These are phyloP conservation scores for Bondarzewia mesenterica DNA, from an alignment of 1,284 basidiomycete species.

Conservation along the genomic window DNA sequence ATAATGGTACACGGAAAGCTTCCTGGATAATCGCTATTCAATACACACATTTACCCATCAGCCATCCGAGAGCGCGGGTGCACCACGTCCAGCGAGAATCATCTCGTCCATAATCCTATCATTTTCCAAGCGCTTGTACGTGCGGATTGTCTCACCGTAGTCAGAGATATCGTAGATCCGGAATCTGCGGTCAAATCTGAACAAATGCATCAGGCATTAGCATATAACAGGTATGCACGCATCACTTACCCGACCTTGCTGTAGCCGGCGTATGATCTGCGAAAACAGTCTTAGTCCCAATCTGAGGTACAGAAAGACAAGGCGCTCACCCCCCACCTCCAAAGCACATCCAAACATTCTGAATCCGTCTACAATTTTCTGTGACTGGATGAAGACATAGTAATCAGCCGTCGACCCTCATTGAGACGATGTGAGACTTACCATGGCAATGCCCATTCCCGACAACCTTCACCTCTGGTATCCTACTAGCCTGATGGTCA, in stretches of 20 bases:
- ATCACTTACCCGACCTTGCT: conserved; percentile 57
- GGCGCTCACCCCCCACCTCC: conserved; percentile 72
- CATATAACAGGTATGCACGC: conserved; percentile 1
- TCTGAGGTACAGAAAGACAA: conserved; percentile 1
- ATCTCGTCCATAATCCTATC: conserved; percentile 64
- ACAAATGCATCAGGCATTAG: background rate
- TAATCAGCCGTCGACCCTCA: background rate
- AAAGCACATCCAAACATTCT: conserved; percentile 91
- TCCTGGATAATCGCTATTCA: too few relatives aligned
- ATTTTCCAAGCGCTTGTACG: conserved; percentile 81
- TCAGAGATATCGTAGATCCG: conserved; percentile 79
- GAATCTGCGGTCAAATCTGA: conserved; percentile 83
- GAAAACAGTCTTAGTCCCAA: conserved; percentile 5
- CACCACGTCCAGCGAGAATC: conserved; percentile 43
- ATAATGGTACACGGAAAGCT: too few relatives aligned
- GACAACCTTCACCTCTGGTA: conserved; percentile 73
- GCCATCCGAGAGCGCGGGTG: conserved; percentile 12
- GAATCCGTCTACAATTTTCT: conserved; percentile 80
- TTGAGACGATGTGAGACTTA: conserved; percentile 25
- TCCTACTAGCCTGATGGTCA: conserved; percentile 41
- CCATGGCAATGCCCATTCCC: conserved; percentile 86
- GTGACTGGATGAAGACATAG: conserved; percentile 42
- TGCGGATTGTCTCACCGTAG: conserved; percentile 84
- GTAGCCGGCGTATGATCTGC: conserved; percentile 79
- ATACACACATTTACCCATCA: too few relatives aligned